Evolutionary conservation across 2,329 filamentous ascomycete species (phyloP).

Genomic region (Dissoconium aciculare): DNA sequence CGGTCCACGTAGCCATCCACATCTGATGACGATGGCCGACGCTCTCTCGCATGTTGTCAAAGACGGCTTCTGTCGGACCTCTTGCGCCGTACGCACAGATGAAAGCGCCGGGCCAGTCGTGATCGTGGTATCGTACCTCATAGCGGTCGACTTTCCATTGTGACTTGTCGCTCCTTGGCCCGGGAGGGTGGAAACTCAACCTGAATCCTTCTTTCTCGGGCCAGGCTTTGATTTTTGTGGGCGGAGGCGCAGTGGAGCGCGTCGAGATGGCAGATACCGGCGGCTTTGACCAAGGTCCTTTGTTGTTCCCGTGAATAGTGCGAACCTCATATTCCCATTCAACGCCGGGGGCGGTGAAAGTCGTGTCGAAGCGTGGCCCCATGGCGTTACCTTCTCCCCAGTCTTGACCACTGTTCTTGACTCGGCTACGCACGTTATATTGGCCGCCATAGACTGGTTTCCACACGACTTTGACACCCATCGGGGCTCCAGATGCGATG

Average conservation of each 20-base stretch:
- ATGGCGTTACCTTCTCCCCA: conserved; percentile 6
- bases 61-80: not conserved
- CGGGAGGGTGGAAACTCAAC: conserved; percentile 5
- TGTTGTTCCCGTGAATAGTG: conserved; percentile 4
- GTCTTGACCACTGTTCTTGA: not conserved
- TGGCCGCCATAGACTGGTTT: conserved; percentile 10
- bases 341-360: conserved; percentile 6
- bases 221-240: conserved; percentile 6
- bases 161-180: not conserved
- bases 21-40: not conserved
- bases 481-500: conserved; percentile 3
- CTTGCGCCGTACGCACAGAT: not conserved
- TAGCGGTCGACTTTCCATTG: conserved; percentile 10
- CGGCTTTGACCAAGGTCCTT: conserved; percentile 7
- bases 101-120: not conserved
- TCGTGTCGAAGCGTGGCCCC: conserved; percentile 7
- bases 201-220: conserved; percentile 4
- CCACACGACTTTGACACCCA: conserved; percentile 9
- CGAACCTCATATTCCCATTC: conserved; percentile 11
- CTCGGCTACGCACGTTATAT: conserved; percentile 8
- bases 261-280: conserved; percentile 4
- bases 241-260: conserved; percentile 5
- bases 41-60: not conserved
- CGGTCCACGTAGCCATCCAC: not conserved
- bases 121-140: conserved; percentile 7